Evolutionary conservation across 2,329 filamentous ascomycete genomes (phyloP), one percentile per base, ranked within the genome.

Genomic region (Fusarium haematococcum): DNA sequence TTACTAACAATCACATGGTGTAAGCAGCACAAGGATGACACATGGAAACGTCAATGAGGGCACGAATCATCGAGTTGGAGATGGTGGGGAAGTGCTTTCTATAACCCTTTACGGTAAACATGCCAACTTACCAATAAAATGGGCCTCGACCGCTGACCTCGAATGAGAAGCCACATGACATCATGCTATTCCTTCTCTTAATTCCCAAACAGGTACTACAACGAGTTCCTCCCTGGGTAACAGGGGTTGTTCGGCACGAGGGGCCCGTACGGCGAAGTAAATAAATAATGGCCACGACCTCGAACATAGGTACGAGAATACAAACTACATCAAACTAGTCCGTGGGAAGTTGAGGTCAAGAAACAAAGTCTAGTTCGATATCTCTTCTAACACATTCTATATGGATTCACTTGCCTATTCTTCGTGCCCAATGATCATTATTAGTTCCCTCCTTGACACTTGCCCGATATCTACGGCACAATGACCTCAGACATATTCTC

Each of bases 401-500:
- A 56, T 37, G 52, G n/a, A 37, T 56, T 35, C n/a, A 32, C 18
- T 8, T 56, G n/a, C n/a, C 52, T 3, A 56, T 37, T 18, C 45
- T 50, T 52, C 48, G 6, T 20, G 27, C 48, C 27, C 48, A 32
- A 32, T 30, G 10, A 32, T 32, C 27, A 32, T n/a, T 54, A 32
- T 54, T 32, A 54, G 18, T 32, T 30, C 5, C 45, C 18, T 32
- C 10, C 33, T 41, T 32, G 30, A 10, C 30, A 32, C 30, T 32
- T 32, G 1, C 16, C 23, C 18, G 41, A 58, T n/a, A 39, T 58
- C 27, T 58, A 58, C 16, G 13, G 18, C 16, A 75, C 57, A 6
- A 77, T 8, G 1, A 77, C 63, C 0, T 59, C 65, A 30, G 43
- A 65, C 57, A 78, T 71, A 8, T 77, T 77, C n/a, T 78, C 68